These are phyloP conservation scores for Desmodesmus armatus DNA, from an alignment of 139 green algal species.

Conservation along the genomic window DNA sequence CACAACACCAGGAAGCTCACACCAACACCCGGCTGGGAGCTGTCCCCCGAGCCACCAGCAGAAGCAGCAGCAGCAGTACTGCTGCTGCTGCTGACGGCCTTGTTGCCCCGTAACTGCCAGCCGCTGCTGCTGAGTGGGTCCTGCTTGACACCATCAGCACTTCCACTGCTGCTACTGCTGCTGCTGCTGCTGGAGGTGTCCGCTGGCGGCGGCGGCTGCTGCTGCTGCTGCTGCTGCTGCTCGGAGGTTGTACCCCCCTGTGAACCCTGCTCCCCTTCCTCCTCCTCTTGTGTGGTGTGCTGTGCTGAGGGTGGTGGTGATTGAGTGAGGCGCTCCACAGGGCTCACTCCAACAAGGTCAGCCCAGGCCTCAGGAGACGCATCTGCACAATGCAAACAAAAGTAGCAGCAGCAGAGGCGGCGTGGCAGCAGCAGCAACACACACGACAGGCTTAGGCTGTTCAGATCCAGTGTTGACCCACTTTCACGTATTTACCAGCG, in stretches of 20 bases:
- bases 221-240: constrained; percentile 17
- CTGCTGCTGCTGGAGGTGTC: background rate
- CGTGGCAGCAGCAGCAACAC: background rate
- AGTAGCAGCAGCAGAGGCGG: background rate
- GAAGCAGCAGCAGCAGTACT: background rate
- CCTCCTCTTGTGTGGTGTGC: background rate
- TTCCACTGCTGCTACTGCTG: background rate
- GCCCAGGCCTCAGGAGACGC: constrained; percentile 40
- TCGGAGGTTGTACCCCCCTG: background rate
- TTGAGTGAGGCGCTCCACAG: constrained; percentile 8
- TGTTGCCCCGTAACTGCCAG: background rate
- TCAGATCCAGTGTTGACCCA: no score
- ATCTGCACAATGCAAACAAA: background rate
- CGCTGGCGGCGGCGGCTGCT: background rate
- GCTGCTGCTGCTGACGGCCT: background rate
- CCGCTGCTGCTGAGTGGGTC: constrained; percentile 12
- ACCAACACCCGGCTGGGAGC: background rate
- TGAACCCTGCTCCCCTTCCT: background rate
- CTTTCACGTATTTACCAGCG: no score
- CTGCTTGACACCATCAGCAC: background rate
- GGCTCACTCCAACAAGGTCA: constrained; percentile 39
- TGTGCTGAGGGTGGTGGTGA: constrained; percentile 22
- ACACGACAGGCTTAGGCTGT: background rate
- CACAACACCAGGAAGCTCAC: constrained; percentile 44
- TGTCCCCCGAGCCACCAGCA: background rate